Evolutionary conservation across 192 early-diverging fungal genomes (phyloP).

Genomic region (Podochytrium sp.): DNA sequence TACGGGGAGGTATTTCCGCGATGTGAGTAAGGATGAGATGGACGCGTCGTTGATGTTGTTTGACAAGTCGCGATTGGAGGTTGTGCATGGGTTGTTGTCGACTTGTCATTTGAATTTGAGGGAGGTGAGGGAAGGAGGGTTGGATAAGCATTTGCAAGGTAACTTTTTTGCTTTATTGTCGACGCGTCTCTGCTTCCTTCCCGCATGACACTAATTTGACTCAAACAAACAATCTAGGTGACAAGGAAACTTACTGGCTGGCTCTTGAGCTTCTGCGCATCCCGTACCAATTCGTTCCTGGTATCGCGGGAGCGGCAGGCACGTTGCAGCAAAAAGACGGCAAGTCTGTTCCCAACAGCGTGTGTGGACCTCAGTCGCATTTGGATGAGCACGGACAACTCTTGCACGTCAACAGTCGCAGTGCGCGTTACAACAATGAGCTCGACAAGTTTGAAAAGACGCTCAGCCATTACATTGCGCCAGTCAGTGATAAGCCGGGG

Average conservation of each 20-base stretch:
- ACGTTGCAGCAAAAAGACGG: slow-evolving; percentile 31
- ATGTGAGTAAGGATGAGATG: slow-evolving; percentile 56
- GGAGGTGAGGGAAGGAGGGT: slow-evolving; percentile 27
- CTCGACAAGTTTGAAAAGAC: slow-evolving; percentile 27
- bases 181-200: background rate
- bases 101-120: slow-evolving; percentile 33
- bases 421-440: slow-evolving; percentile 24
- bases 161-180: background rate
- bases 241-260: slow-evolving; percentile 77
- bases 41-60: slow-evolving; percentile 28
- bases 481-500: background rate
- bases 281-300: slow-evolving; percentile 55
- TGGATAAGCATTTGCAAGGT: slow-evolving; percentile 33
- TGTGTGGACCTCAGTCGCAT: slow-evolving; percentile 30
- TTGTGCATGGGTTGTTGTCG: slow-evolving; percentile 31
- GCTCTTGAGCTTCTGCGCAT: slow-evolving; percentile 63
- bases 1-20: slow-evolving; percentile 46
- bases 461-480: slow-evolving; percentile 26
- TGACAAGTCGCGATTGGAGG: slow-evolving; percentile 4
- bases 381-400: slow-evolving; percentile 18
- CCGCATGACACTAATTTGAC: background rate
- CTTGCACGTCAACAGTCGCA: slow-evolving; percentile 24
- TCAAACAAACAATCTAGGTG: slow-evolving; percentile 34
- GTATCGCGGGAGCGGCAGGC: slow-evolving; percentile 58
- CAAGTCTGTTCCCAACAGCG: background rate